These are phyloP conservation scores for Paramecium sonneborni DNA, from an alignment of 73 alveolate species.

Conservation along the genomic window DNA sequence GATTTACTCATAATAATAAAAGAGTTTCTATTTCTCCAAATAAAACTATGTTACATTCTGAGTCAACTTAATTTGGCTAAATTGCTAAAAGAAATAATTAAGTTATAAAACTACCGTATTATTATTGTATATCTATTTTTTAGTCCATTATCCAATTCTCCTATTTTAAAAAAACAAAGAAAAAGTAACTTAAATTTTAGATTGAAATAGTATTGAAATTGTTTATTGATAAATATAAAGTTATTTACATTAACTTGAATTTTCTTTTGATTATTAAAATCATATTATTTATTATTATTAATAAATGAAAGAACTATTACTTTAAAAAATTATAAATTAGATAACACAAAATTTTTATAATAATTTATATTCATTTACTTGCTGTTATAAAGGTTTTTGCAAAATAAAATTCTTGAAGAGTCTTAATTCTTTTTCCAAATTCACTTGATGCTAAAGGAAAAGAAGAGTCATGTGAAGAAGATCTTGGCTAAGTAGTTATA, in stretches of 20 bases:
- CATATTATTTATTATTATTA: too few species aligned
- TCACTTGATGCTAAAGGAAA: background rate
- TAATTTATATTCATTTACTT: background rate
- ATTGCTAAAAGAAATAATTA: background rate
- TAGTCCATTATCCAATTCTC: background rate
- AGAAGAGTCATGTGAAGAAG: background rate
- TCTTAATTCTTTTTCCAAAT: background rate
- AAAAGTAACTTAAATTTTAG: background rate
- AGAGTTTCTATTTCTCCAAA: conserved; percentile 7
- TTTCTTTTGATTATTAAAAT: too few species aligned
- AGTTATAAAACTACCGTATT: background rate
- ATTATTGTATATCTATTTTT: background rate
- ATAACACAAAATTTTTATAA: background rate
- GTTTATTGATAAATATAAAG: background rate
- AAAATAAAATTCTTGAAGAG: background rate
- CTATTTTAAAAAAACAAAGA: background rate
- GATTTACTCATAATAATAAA: background rate
- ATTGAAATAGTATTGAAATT: background rate
- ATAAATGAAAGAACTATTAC: too few species aligned
- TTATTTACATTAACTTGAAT: too few species aligned
- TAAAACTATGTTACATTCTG: background rate
- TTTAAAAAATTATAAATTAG: too few species aligned
- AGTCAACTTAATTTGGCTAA: background rate
- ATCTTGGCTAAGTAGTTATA: background rate
- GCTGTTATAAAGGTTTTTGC: background rate